Conservation (phyloP, 2,329 filamentous ascomycete genomes). For the Tolypocladium inflatum region DNA sequence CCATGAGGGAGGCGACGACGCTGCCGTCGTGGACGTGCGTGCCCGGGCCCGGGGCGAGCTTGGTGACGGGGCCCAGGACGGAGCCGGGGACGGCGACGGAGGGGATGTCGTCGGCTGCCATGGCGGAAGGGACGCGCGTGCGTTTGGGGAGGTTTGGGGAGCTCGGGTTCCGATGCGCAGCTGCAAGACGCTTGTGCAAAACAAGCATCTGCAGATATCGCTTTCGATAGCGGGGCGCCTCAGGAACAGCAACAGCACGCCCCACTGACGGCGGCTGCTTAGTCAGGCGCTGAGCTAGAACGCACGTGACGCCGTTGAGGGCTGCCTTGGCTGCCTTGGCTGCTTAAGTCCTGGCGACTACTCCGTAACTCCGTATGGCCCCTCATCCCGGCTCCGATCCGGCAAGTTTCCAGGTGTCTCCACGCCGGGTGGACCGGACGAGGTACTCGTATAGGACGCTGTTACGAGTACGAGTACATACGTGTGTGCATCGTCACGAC, state of each 20-base stretch:
- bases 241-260: not conserved
- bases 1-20: conserved; percentile 76
- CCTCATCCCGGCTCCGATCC: not conserved
- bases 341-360: not conserved
- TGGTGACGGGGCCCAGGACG: conserved; percentile 56
- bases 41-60: conserved; percentile 67
- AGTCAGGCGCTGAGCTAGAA: not conserved
- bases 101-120: conserved; percentile 28
- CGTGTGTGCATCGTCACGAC: too few relatives aligned
- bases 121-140: conserved; percentile 5
- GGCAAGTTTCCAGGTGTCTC: not conserved
- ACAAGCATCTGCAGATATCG: not conserved
- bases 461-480: too few relatives aligned
- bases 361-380: not conserved
- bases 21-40: conserved; percentile 71
- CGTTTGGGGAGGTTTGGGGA: not conserved
- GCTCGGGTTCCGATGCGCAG: not conserved
- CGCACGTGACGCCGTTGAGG: not conserved
- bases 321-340: too few relatives aligned
- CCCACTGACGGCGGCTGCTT: not conserved
- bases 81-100: conserved; percentile 72
- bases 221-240: not conserved
- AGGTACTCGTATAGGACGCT: too few relatives aligned
- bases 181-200: not conserved
- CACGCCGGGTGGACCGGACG: not conserved